Conservation (phyloP, 176 grass and related monocot species). For the Aegilops bicornis region DNA sequence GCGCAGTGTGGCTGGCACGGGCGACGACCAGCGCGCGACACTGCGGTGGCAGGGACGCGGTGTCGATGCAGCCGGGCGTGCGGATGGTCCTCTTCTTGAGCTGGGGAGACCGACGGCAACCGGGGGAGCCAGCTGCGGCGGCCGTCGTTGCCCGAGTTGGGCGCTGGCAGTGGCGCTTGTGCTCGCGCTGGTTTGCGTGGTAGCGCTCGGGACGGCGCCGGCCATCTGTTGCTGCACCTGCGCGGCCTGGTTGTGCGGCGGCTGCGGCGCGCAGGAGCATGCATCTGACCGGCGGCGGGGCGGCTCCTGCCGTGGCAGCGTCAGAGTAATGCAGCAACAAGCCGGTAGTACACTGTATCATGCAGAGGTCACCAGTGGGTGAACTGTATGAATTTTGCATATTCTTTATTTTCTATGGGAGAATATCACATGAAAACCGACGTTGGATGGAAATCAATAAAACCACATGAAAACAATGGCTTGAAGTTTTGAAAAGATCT, state of each 20-base stretch:
- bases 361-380: not conserved
- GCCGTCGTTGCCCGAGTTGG: conserved; percentile 25
- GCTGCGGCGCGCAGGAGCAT: not conserved
- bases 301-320: not conserved
- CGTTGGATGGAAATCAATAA: too few species aligned
- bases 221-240: conserved; percentile 50
- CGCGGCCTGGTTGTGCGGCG: conserved; percentile 13
- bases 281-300: not conserved
- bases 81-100: not conserved
- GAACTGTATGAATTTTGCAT: not conserved
- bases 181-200: conserved; percentile 45
- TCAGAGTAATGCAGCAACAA: not conserved
- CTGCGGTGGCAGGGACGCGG: not conserved
- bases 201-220: conserved; percentile 43
- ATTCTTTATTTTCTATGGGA: not conserved
- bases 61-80: not conserved
- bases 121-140: not conserved
- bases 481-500: too few species aligned
- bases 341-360: not conserved
- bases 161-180: conserved; percentile 2
- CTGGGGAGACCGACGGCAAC: not conserved
- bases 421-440: too few species aligned
- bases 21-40: not conserved
- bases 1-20: not conserved
- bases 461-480: too few species aligned